Conservation (phyloP, 768 basidiomycete species). For the Naganishia onofrii region DNA sequence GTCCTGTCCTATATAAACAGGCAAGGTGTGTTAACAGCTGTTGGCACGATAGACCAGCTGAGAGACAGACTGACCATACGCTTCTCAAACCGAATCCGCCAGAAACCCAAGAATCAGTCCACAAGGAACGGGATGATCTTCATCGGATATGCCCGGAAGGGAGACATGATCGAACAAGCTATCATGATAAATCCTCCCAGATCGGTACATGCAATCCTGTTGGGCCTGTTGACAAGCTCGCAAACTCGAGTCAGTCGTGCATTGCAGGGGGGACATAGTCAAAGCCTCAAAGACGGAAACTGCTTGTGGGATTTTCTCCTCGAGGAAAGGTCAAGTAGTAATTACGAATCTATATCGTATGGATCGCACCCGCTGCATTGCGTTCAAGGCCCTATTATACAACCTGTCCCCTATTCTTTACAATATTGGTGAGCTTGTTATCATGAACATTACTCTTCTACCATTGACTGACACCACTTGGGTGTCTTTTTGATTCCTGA, state of each 20-base stretch:
- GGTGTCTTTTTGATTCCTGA: conserved; percentile 13
- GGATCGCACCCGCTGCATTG: too few relatives aligned
- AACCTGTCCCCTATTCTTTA: neutral
- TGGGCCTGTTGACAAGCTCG: too few relatives aligned
- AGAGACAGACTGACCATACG: neutral
- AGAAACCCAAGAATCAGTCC: neutral
- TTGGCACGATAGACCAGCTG: too few relatives aligned
- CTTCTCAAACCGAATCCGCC: neutral
- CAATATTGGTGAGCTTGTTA: neutral
- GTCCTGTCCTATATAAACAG: neutral
- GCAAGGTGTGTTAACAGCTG: too few relatives aligned
- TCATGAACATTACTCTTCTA: neutral
- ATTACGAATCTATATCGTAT: neutral
- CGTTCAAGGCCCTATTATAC: too few relatives aligned
- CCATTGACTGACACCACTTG: conserved; percentile 3
- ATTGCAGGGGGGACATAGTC: neutral
- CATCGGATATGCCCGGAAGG: too few relatives aligned
- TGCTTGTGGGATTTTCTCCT: too few relatives aligned
- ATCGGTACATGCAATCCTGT: too few relatives aligned
- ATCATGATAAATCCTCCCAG: too few relatives aligned
- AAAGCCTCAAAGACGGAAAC: too few relatives aligned
- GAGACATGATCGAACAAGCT: too few relatives aligned
- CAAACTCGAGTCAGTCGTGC: neutral
- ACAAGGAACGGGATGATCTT: neutral
- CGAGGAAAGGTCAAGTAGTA: too few relatives aligned